phyloP scores from a whole-genome alignment of 2,329 filamentous ascomycete genomes.

The Ophiostoma ips region DNA sequence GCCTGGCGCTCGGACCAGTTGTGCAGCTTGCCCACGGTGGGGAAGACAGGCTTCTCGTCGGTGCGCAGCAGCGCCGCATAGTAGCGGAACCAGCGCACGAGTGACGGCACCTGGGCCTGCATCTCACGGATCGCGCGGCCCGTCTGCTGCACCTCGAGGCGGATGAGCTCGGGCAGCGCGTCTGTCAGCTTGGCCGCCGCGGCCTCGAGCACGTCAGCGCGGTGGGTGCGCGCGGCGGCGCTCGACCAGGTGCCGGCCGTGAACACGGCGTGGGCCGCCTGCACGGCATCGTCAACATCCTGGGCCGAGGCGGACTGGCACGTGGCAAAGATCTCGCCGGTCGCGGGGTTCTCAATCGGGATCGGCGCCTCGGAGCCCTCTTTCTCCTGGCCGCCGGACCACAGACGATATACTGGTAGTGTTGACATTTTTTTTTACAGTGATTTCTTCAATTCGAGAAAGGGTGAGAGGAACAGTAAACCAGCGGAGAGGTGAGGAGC shows the following conservation, averaged over 20 bases:
- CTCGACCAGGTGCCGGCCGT: conserved; percentile 41
- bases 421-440: neutral
- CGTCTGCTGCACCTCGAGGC: conserved; percentile 52
- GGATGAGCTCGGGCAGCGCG: conserved; percentile 41
- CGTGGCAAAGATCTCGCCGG: conserved; percentile 20
- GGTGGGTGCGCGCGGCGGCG: conserved; percentile 35
- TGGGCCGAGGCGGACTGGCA: conserved; percentile 33
- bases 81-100: conserved; percentile 59
- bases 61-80: conserved; percentile 54
- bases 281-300: conserved; percentile 29
- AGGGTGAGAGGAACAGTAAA: neutral
- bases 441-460: neutral
- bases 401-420: neutral
- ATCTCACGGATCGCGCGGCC: conserved; percentile 57
- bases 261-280: conserved; percentile 31
- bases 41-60: conserved; percentile 51
- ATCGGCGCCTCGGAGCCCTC: conserved; percentile 14
- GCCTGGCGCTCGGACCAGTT: conserved; percentile 41
- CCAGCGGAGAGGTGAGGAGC: neutral
- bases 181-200: conserved; percentile 39
- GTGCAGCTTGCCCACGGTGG: conserved; percentile 46
- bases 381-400: conserved; percentile 6
- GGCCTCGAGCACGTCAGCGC: conserved; percentile 48
- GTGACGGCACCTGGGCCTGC: conserved; percentile 51
- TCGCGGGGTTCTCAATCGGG: conserved; percentile 17